phyloP scores from a whole-genome alignment of 257 asterid species.

The Capsicum pubescens region DNA sequence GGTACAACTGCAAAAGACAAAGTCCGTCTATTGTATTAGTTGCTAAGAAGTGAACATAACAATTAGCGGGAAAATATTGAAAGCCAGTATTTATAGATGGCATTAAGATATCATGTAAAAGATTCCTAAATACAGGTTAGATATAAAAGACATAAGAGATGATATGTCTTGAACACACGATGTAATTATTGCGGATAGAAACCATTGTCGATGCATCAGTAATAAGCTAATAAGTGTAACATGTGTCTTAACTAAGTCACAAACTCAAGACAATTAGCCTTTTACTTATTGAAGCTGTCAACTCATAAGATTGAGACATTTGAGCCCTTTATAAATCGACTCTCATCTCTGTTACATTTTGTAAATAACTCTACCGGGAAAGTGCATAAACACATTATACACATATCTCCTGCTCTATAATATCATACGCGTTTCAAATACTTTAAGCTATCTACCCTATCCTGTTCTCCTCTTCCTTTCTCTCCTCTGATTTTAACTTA shows the following conservation, averaged over 20 bases:
- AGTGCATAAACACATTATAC: neutral
- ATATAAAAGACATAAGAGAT: neutral
- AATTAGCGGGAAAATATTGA: neutral
- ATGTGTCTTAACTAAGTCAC: neutral
- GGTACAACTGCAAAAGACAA: slow-evolving; percentile 98
- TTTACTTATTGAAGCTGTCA: neutral
- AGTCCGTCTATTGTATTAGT: slow-evolving; percentile 88
- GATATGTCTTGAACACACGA: neutral
- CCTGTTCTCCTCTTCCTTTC: neutral
- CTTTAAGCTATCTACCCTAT: neutral
- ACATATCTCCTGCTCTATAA: neutral
- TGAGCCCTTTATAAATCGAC: neutral
- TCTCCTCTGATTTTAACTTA: neutral
- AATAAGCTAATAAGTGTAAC: neutral
- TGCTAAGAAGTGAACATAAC: slow-evolving; percentile 49
- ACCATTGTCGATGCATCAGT: neutral
- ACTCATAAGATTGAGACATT: neutral
- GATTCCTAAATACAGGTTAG: neutral
- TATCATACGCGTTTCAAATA: neutral
- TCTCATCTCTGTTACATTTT: neutral
- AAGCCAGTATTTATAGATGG: neutral
- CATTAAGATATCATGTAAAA: neutral
- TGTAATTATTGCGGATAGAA: neutral
- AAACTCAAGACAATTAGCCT: neutral
- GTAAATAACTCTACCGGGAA: neutral